Base-by-base conservation (phyloP, 2,329 filamentous ascomycete genomes). In the Botrytis sinoallii region DNA sequence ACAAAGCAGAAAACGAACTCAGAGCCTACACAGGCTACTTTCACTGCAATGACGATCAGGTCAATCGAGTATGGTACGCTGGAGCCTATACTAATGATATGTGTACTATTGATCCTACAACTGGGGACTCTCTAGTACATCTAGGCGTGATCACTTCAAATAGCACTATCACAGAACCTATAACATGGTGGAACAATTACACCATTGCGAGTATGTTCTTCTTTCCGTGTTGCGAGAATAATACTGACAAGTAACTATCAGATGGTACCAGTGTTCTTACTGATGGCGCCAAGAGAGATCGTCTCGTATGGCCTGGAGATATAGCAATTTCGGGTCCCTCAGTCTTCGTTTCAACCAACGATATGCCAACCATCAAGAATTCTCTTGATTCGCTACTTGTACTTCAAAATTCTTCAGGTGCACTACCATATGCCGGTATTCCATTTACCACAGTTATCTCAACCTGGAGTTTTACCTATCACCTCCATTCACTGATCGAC, bases 301-400 rank as follows among this genome's bases (percentile, higher is more conserved):
- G 87, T 14, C 82, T 88, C 29, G 86, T 90, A 3, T 91, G 88
- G 88, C 85, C 88, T 18, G 89, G 89, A 1, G 89, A 91, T 77
- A 88, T 90, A 83, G 84, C 85, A 7, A 87, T 89, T 74, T 86
- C 87, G 7, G 83, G 88, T 0, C 87, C 88, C 4, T 84, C 83
- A 46, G 84, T 88, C 20, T 85, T 87, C 16, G 85, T 89, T 3
- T 87, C 86, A 12, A 89, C 87, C 0, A 85, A 85, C 42, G 87
- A 89, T 76, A 80, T 88, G 67, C 82, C 84, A 32, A 84, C 84
- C 52, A 82, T 88, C 12, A 83, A 83, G 29, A 87, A 87, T 74
- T 86, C 85, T 0, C 75, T 89, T 2, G 83, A 85, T 22, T 71
- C 70, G 9, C 32, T 74, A 18, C 32, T 69, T 16, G 46, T 44